These are phyloP conservation scores for Panicum virgatum DNA, from an alignment of 202 grass and related monocot species.

Conservation along the genomic window DNA sequence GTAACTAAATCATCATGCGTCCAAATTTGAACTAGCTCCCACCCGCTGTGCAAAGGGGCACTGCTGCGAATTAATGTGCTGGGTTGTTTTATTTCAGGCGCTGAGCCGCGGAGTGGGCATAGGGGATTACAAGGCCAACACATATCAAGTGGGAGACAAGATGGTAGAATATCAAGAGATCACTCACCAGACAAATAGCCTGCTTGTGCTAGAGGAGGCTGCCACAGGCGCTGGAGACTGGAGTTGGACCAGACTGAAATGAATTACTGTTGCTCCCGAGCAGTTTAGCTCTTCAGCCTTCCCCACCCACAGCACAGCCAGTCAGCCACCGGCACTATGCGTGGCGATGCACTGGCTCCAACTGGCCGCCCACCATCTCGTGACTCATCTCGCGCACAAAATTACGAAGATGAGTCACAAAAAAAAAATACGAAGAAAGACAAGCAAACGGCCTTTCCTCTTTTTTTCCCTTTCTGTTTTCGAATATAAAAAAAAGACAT, in stretches of 20 bases:
- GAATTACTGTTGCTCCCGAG: neutral
- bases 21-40: no score
- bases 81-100: no score
- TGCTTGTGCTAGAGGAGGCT: neutral
- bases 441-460: neutral
- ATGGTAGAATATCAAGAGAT: no score
- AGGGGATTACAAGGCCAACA: no score
- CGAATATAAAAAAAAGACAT: neutral
- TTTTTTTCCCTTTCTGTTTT: neutral
- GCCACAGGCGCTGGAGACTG: neutral
- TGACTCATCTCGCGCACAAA: neutral
- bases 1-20: no score
- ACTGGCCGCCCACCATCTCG: neutral
- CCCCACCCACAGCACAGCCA: neutral
- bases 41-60: no score
- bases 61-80: no score
- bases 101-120: no score
- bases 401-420: neutral
- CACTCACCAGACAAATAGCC: neutral
- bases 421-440: neutral
- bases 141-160: no score
- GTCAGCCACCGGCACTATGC: neutral
- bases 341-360: constrained; percentile 1
- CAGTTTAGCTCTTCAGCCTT: neutral
- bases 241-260: neutral